These are phyloP conservation scores for Penicillium olsonii DNA, from an alignment of 2,329 filamentous ascomycete species.

Conservation along the genomic window DNA sequence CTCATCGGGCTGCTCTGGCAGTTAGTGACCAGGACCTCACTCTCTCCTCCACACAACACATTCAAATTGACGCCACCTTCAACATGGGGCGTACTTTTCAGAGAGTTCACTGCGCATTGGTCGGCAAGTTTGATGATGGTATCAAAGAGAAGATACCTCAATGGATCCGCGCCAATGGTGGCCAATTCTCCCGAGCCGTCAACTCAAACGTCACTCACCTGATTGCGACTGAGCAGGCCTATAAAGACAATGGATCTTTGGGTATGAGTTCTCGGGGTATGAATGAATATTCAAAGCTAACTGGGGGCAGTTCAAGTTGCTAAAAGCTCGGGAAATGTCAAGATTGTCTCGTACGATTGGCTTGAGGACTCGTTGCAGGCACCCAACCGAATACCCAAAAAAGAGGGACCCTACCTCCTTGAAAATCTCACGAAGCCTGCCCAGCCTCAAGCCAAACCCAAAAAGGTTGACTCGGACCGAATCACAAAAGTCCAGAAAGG, in stretches of 20 bases:
- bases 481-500: background rate
- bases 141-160: constrained; percentile 59
- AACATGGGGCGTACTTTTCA: constrained; percentile 52
- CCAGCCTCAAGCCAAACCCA: constrained; percentile 8
- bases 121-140: constrained; percentile 57
- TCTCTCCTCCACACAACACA: background rate
- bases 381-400: constrained; percentile 35
- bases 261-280: constrained; percentile 27
- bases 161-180: constrained; percentile 68
- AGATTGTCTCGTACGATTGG: constrained; percentile 52
- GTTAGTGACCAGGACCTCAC: background rate
- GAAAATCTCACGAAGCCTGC: constrained; percentile 41
- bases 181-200: constrained; percentile 56
- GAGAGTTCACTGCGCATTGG: constrained; percentile 56
- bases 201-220: constrained; percentile 68
- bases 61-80: background rate
- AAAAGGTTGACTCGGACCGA: background rate
- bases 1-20: too few species aligned
- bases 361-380: constrained; percentile 46
- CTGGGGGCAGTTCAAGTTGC: constrained; percentile 44
- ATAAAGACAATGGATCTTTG: constrained; percentile 50
- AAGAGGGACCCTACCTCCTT: constrained; percentile 36
- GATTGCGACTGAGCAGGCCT: constrained; percentile 65
- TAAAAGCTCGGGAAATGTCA: constrained; percentile 36
- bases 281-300: constrained; percentile 13